Conservation (phyloP, 495 filamentous ascomycete genomes). For the Massariosphaeria phaeospora region DNA sequence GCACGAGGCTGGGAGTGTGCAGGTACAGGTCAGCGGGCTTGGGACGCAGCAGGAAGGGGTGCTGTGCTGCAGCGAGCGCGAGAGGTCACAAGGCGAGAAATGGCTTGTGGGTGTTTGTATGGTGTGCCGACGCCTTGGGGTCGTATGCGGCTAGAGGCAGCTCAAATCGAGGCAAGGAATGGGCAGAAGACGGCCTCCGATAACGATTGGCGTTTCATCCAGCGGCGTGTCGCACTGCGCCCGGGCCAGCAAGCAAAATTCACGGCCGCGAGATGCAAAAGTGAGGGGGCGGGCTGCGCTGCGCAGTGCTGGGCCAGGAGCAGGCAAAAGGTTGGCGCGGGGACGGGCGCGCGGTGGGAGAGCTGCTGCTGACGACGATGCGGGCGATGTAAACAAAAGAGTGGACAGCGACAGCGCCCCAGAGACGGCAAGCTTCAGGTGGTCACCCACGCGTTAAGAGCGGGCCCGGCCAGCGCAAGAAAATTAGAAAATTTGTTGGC, state of each 20-base stretch:
- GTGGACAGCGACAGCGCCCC: neutral
- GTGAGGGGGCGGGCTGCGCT: slow-evolving; percentile 22
- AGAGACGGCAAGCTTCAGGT: no score
- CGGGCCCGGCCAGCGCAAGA: slow-evolving; percentile 5
- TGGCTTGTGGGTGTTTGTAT: slow-evolving; percentile 10
- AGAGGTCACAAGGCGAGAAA: slow-evolving; percentile 26
- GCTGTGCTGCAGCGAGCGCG: slow-evolving; percentile 14
- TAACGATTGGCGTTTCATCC: slow-evolving; percentile 29
- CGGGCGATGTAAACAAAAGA: slow-evolving; percentile 4
- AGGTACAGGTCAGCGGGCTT: neutral
- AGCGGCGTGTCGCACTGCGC: slow-evolving; percentile 18
- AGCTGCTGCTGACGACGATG: neutral
- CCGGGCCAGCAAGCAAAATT: slow-evolving; percentile 17
- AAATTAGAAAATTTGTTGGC: slow-evolving; percentile 32
- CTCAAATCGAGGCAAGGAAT: slow-evolving; percentile 23
- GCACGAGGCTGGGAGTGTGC: neutral
- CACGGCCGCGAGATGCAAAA: slow-evolving; percentile 12
- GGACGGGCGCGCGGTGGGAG: neutral
- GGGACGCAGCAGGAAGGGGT: slow-evolving; percentile 7
- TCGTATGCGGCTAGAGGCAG: slow-evolving; percentile 1
- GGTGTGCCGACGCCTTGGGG: slow-evolving; percentile 7
- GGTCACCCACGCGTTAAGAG: slow-evolving; percentile 19
- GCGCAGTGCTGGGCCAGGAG: neutral
- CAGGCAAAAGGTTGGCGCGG: neutral
- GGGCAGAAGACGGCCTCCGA: slow-evolving; percentile 22